phyloP scores from a whole-genome alignment of 2,329 filamentous ascomycete genomes.

The Sporothrix schenckii region DNA sequence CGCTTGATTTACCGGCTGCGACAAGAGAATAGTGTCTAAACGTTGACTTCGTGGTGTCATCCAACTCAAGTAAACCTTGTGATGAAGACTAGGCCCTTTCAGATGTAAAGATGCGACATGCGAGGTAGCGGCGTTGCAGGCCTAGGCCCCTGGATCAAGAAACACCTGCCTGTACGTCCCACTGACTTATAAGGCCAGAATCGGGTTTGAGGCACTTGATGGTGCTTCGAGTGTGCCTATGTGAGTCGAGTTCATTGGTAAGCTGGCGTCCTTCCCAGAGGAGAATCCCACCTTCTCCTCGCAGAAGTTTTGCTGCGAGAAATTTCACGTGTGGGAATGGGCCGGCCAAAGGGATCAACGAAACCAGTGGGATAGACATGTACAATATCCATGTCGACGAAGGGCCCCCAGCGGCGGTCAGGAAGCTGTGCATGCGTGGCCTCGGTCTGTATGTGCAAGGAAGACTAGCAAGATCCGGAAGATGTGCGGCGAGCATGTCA shows the following conservation, averaged over 20 bases:
- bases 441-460: conserved; percentile 76
- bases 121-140: conserved; percentile 96
- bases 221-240: conserved; percentile 98
- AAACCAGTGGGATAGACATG: conserved; percentile 98
- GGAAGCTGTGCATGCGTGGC: conserved; percentile 65
- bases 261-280: conserved; percentile 91
- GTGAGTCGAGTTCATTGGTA: conserved; percentile 96
- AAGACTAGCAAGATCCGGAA: conserved; percentile 87
- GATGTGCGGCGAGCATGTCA: conserved; percentile 89
- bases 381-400: conserved; percentile 98
- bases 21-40: conserved; percentile 93
- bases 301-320: conserved; percentile 94
- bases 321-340: conserved; percentile 96
- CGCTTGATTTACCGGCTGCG: conserved; percentile 93
- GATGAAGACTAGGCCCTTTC: conserved; percentile 99
- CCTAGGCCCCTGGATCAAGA: conserved; percentile 83
- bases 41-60: conserved; percentile 82
- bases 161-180: conserved; percentile 95
- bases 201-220: conserved; percentile 55
- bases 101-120: conserved; percentile 97
- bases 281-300: conserved; percentile 95
- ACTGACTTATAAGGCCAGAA: conserved; percentile 45
- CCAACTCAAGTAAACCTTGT: conserved; percentile 90
- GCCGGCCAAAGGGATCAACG: conserved; percentile 89
- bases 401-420: conserved; percentile 86